A percentile compares a stretch with the other conserved stretches of the same genome.
These are phyloP conservation scores for Lipomyces chichibuensis DNA, from an alignment of 805 yeast species.

Conservation along the genomic window DNA sequence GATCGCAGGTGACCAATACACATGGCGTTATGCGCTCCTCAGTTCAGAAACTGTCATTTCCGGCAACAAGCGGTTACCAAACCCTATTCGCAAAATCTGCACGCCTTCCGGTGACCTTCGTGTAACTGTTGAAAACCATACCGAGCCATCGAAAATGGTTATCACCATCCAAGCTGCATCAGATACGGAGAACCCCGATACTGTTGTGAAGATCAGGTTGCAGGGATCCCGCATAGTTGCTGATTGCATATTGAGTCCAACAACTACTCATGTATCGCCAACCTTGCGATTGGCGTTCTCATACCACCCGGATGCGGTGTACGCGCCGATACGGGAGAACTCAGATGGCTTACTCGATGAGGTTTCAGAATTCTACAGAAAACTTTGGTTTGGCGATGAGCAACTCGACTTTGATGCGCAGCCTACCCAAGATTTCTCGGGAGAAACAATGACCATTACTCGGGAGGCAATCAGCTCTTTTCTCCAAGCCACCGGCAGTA, in stretches of 20 bases:
- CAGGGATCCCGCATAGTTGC: slow-evolving; percentile 70
- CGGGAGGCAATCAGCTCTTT: slow-evolving; percentile 83
- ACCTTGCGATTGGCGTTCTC: slow-evolving; percentile 68
- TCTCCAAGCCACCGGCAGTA: slow-evolving; percentile 96
- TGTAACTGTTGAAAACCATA: no score
- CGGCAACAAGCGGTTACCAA: slow-evolving; percentile 74
- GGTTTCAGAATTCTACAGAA: slow-evolving; percentile 96
- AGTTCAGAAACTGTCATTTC: slow-evolving; percentile 80
- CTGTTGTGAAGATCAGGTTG: slow-evolving; percentile 83
- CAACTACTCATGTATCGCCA: no score
- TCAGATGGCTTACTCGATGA: slow-evolving; percentile 89
- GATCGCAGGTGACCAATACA: slow-evolving; percentile 74
- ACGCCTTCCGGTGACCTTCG: slow-evolving; percentile 55
- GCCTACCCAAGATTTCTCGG: slow-evolving; percentile 70
- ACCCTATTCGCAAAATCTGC: slow-evolving; percentile 79
- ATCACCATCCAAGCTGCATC: slow-evolving; percentile 62
- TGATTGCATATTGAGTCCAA: slow-evolving; percentile 57
- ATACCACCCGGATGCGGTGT: slow-evolving; percentile 86
- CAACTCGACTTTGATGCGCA: slow-evolving; percentile 58
- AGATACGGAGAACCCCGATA: slow-evolving; percentile 57
- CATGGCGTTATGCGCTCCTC: slow-evolving; percentile 92
- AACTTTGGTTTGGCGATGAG: slow-evolving; percentile 81
- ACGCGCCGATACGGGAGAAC: slow-evolving; percentile 89
- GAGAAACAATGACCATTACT: slow-evolving; percentile 69
- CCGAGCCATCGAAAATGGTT: slow-evolving; percentile 57